Percentiles rank a stretch among this genome's conserved stretches.
Conservation (phyloP, 139 green algal species). For the Trebouxia sp. region DNA sequence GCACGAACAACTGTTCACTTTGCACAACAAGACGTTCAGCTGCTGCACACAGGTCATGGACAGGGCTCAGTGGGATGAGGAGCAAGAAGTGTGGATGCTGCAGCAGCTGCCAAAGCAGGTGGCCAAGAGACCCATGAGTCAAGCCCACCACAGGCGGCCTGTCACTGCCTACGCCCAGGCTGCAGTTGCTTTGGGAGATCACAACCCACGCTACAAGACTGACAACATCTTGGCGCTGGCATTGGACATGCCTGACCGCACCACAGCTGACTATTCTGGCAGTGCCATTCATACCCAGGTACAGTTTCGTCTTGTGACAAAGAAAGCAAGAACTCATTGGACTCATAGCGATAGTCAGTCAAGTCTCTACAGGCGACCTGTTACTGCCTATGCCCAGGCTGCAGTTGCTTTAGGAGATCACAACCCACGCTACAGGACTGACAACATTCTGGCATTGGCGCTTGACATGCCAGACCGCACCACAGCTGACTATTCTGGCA, state of each 20-base stretch:
- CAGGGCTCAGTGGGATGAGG: conserved; percentile 70
- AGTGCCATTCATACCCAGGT: neutral
- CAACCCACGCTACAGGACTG: conserved; percentile 75
- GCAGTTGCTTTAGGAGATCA: conserved; percentile 66
- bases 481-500: conserved; percentile 56
- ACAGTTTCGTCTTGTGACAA: too few relatives aligned
- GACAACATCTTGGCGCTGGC: conserved; percentile 82
- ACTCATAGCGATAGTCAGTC: too few relatives aligned
- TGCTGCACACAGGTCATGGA: conserved; percentile 57
- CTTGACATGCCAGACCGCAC: conserved; percentile 76
- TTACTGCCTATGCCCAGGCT: conserved; percentile 41
- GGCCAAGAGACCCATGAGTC: conserved; percentile 29
- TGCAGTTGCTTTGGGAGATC: conserved; percentile 63
- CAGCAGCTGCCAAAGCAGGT: conserved; percentile 40
- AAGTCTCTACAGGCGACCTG: conserved; percentile 39
- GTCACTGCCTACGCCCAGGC: conserved; percentile 42
- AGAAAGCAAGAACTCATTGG: too few relatives aligned
- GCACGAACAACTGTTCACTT: too few relatives aligned
- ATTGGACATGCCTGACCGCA: conserved; percentile 75
- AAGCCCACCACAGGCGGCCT: conserved; percentile 41
- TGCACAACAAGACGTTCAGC: too few relatives aligned
- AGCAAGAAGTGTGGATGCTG: conserved; percentile 70
- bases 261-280: conserved; percentile 58
- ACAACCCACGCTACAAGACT: conserved; percentile 75
- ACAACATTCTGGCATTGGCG: conserved; percentile 81